Evolutionary conservation across 2,329 filamentous ascomycete genomes (phyloP).

Genomic region (Hortaea werneckii): DNA sequence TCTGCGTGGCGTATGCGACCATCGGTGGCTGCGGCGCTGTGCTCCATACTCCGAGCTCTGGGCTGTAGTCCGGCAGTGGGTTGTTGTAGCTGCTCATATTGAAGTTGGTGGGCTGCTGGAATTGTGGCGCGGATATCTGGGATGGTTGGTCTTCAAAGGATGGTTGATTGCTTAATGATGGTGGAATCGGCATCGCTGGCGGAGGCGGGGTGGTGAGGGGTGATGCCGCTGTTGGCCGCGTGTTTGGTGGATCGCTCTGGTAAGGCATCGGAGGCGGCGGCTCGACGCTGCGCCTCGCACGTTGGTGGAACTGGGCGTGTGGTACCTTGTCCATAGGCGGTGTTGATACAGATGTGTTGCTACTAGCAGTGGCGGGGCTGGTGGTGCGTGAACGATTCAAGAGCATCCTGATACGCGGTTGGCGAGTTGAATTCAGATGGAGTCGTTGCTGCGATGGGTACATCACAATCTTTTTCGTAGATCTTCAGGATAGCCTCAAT

Average conservation of each 20-base stretch:
- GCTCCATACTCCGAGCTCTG: background rate
- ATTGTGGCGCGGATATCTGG: background rate
- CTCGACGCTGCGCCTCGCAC: conserved; percentile 20
- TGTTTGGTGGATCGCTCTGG: conserved; percentile 8
- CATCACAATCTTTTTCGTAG: conserved; percentile 55
- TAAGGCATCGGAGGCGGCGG: conserved; percentile 23
- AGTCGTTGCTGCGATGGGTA: conserved; percentile 38
- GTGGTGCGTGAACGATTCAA: conserved; percentile 35
- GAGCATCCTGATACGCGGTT: conserved; percentile 21
- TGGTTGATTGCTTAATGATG: background rate
- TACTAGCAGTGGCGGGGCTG: conserved; percentile 31
- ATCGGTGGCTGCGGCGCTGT: background rate
- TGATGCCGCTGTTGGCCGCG: background rate
- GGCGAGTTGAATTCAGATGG: conserved; percentile 35
- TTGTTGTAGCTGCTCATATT: conserved; percentile 15
- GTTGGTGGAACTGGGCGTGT: conserved; percentile 23
- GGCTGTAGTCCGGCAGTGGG: conserved; percentile 15
- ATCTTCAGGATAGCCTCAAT: conserved; percentile 78
- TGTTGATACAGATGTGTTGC: conserved; percentile 21
- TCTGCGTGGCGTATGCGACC: background rate
- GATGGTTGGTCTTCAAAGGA: background rate
- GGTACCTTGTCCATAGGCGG: conserved; percentile 20
- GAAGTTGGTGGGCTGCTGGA: conserved; percentile 2
- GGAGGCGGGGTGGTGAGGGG: background rate
- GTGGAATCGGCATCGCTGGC: background rate